Base-by-base conservation (phyloP, 202 grass and related monocot species). In the Saccharum hybrid region DNA sequence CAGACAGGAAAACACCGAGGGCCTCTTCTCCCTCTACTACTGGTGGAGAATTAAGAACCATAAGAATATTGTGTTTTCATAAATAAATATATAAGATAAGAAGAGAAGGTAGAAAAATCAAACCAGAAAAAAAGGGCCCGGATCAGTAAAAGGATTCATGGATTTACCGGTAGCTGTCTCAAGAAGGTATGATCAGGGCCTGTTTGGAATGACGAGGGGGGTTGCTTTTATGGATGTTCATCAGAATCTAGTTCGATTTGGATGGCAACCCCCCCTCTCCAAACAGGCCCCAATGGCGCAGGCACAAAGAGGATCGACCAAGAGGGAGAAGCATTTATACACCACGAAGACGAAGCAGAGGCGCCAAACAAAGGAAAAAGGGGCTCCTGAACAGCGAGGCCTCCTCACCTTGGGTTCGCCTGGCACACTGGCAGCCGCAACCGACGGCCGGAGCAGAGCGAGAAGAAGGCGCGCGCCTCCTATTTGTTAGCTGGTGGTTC, bases 1-100 rank as follows among this genome's bases (percentile, higher is more conserved):
- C 79, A 68, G 38, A 60, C 78, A 41, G 57, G 61, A 48, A 83
- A 83, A 66, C 66, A 65, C 61, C 65, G 76, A 57, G 13, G 43
- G 37, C 38, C 30, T 80, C 75, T 13, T 75, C 63, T 42, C 68
- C 5, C 16, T 38, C n/a, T 59, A 51, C 12, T 11, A 78, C 1
- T 11, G 7, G 15, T 59, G 2, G 14, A 15, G 21, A 42, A 51
- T 81, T 80, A 39, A 33, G 16, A 63, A 71, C 8, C 22, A 39
- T 4, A 14, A 41, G 39, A 41, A 41, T 1, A 41, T 12, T 30
- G 42, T 7, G 31, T 69, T 21, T 59, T 59, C 54, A 59, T 3
- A 19, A 19, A 59, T 3, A 19, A 19, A 54, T 19, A 51, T 5
- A 30, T 3, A 34, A 45, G 4, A 4, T 34, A 28, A 33, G 14